Conservation (phyloP, 2,329 filamentous ascomycete genomes). For the Penicillium occitanis region DNA sequence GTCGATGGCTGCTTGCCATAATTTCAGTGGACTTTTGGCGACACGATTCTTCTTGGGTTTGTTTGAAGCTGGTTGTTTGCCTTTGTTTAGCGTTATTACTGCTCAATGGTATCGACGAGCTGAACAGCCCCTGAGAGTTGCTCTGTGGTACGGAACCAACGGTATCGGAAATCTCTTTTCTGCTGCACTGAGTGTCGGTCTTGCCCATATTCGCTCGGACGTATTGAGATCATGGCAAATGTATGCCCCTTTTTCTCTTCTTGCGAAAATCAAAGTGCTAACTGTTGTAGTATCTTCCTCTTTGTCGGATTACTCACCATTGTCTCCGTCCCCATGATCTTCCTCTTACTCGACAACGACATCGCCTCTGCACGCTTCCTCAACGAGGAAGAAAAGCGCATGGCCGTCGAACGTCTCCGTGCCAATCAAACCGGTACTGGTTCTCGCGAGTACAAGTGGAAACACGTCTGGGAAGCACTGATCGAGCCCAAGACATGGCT, state of each 20-base stretch:
- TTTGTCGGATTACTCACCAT: constrained; percentile 63
- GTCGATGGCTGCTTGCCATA: constrained; percentile 50
- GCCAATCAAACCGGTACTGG: constrained; percentile 52
- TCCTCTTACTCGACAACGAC: constrained; percentile 60
- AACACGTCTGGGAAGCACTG: constrained; percentile 44
- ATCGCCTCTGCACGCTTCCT: constrained; percentile 54
- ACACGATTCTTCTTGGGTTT: constrained; percentile 55
- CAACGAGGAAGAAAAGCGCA: constrained; percentile 46
- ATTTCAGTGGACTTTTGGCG: constrained; percentile 48
- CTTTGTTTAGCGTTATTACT: constrained; percentile 48
- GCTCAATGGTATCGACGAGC: constrained; percentile 50
- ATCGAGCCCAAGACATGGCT: constrained; percentile 55
- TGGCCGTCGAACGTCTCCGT: constrained; percentile 52
- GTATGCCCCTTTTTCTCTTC: constrained; percentile 28
- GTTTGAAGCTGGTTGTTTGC: constrained; percentile 54
- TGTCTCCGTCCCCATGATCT: constrained; percentile 57
- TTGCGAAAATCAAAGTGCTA: background rate
- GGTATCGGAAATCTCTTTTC: constrained; percentile 59
- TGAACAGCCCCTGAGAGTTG: constrained; percentile 64
- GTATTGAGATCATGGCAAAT: constrained; percentile 54
- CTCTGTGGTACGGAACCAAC: constrained; percentile 66
- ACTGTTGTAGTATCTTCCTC: constrained; percentile 54
- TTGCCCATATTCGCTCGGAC: constrained; percentile 54
- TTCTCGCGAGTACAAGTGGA: constrained; percentile 47
- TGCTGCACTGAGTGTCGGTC: constrained; percentile 56